A percentile compares a stretch with the other conserved stretches of the same genome.
Evolutionary conservation across 257 asterid genomes (phyloP).

Genomic region (Osmanthus fragrans): DNA sequence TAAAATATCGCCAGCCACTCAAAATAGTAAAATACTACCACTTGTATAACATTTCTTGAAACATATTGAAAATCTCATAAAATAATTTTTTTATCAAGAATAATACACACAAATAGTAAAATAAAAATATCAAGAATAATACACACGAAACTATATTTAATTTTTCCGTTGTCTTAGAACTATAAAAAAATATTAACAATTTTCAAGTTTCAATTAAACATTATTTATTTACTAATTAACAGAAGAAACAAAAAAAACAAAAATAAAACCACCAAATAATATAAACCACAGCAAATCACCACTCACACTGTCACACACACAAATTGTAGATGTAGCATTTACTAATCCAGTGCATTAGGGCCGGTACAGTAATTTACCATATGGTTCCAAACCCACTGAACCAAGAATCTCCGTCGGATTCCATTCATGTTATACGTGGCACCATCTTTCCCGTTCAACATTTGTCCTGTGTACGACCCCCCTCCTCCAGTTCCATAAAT

Average conservation of each 20-base stretch:
- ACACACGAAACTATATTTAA: too few species aligned
- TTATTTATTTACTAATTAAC: background rate
- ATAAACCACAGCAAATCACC: background rate
- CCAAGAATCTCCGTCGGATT: conserved; percentile 74
- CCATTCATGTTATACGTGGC: conserved; percentile 90
- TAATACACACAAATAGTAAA: background rate
- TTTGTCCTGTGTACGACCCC: conserved; percentile 82
- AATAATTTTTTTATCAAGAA: too few species aligned
- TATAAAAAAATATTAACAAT: background rate
- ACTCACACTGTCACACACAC: too few species aligned
- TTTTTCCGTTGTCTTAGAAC: background rate
- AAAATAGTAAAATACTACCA: background rate
- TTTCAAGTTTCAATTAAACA: background rate
- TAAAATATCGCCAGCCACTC: background rate
- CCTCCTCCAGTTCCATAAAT: conserved; percentile 89
- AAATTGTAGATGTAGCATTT: conserved; percentile 32
- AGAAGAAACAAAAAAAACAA: background rate
- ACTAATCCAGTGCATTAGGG: conserved; percentile 93
- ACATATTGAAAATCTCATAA: too few species aligned
- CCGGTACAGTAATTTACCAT: conserved; percentile 77
- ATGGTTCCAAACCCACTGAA: conserved; percentile 93
- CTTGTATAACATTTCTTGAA: too few species aligned
- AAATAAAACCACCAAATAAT: background rate
- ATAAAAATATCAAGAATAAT: too few species aligned
- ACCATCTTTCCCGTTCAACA: conserved; percentile 69